Conservation (phyloP, 805 yeast genomes). For the Lachancea mirantina region DNA sequence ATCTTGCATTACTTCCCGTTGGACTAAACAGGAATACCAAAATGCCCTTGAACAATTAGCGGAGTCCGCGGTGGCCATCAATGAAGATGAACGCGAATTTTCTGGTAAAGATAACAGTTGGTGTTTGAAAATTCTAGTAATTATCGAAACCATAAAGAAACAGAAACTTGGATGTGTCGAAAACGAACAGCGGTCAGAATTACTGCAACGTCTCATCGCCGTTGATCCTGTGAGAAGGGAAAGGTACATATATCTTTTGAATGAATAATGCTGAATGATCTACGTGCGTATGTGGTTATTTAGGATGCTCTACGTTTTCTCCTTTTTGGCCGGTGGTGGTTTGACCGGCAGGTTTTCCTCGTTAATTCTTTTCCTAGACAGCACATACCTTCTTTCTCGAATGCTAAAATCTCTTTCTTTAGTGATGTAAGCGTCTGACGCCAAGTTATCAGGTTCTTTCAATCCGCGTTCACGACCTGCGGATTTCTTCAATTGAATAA, state of each 20-base stretch:
- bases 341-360: constrained; percentile 4
- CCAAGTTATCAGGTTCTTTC: constrained; percentile 27
- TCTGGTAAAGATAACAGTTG: constrained; percentile 56
- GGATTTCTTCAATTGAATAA: constrained; percentile 40
- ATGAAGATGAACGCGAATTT: constrained; percentile 67
- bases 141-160: constrained; percentile 34
- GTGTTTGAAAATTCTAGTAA: constrained; percentile 62
- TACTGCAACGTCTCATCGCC: constrained; percentile 38
- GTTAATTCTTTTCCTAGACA: constrained; percentile 14
- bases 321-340: constrained; percentile 2
- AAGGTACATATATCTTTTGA: constrained; percentile 43
- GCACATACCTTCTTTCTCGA: constrained; percentile 50
- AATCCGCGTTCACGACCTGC: constrained; percentile 33
- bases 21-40: constrained; percentile 27
- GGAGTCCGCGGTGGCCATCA: constrained; percentile 49
- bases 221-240: constrained; percentile 62
- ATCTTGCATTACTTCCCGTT: constrained; percentile 23
- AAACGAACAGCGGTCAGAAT: constrained; percentile 18
- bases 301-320: constrained; percentile 4
- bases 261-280: constrained; percentile 6
- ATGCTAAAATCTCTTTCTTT: constrained; percentile 29
- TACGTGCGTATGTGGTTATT: too few relatives aligned
- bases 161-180: constrained; percentile 29
- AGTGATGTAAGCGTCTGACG: constrained; percentile 41
- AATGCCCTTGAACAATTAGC: constrained; percentile 41